Base-by-base conservation (phyloP, 495 filamentous ascomycete species). In the Podospora tetraspora region DNA sequence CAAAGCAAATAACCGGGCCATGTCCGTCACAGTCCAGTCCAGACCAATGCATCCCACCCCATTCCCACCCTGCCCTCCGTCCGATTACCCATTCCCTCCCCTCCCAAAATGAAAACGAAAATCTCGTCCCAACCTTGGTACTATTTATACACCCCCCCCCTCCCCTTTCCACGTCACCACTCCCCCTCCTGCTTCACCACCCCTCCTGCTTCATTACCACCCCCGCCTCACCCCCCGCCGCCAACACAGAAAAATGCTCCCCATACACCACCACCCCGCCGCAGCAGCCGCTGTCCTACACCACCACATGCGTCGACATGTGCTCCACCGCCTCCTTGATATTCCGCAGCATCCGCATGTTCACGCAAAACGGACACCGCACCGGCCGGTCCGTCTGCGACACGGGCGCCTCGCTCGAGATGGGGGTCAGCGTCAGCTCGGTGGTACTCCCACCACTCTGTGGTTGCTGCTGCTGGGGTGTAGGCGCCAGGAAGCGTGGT, bases 281-380 rank as follows among this genome's bases (percentile, higher is more conserved):
- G 25, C 25, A 25, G 25, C 25, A 2, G 11, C 37, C 37, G 37
- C 19, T 4, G 13, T 43, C 37, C 73, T 60, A 86, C 57, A 87
- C 83, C 61, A 85, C 79, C 16, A 87, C 84, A 64, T 87, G 84
- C 32, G 83, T 86, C 59, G 81, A 83, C 84, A 87, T 81, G 68
- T 87, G 84, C 75, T 87, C 84, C 2, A 87, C 84, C 13, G 84
- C 84, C 73, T 86, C 84, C 75, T 86, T 85, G 56, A 87, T 82
- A 16, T 76, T 84, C 43, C 82, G 78, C 69, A 87, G 82, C 84
- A 84, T 84, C 9, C 84, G 77, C 74, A 83, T 82, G 68, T 87
- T 87, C 24, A 86, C 76, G 67, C 84, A 87, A 70, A 84, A 87
- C 6, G 84, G 84, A 61, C 84, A 87, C 25, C 83, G 77, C 0